Evolutionary conservation across 2,329 filamentous ascomycete genomes (phyloP), one percentile per base, ranked within the genome.

Genomic region (Colletotrichum orchidophilum): DNA sequence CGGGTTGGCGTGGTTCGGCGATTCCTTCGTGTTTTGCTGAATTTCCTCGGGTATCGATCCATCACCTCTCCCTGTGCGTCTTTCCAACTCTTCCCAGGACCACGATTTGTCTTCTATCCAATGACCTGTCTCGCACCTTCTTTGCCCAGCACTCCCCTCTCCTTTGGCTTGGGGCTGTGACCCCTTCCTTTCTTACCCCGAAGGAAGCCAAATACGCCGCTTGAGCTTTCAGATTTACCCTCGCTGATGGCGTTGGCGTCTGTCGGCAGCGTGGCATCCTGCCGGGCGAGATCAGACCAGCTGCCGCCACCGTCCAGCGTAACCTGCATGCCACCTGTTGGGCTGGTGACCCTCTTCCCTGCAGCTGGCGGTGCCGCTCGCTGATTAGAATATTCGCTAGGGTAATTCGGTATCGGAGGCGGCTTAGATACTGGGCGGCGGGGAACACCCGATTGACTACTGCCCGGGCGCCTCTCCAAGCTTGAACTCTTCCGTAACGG

Each of bases 121-220:
- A 96, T 92, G 67, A 96, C 89, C 74, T 94, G 92, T 79, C 96
- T 88, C 12, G 96, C 95, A 18, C 96, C 96, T 80, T 98, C 95
- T 79, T 98, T 98, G 68, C 96, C 96, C 70, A 99, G 80, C 8
- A 99, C 95, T 70, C 96, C 96, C 66, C 94, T 90, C 83, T 98
- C 95, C 80, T 94, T 96, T 29, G 95, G 95, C 83, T 97, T 98
- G 1, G 96, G 96, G 79, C 95, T 98, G 81, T 95, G 91, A 66
- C 95, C 94, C 73, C 95, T 88, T 31, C 95, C 94, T 84, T 94
- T 97, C 84, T 97, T 97, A 77, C 95, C 88, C 74, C 90, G 94
- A 72, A 98, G 86, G 80, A 99, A 97, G 1, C 94, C 94, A 74
- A 98, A 92, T 87, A 98, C 96, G 63, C 95, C 94, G 21, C 92